Base-by-base conservation (phyloP, 352 stramenopile species). In the Phytophthora agathidicida region DNA sequence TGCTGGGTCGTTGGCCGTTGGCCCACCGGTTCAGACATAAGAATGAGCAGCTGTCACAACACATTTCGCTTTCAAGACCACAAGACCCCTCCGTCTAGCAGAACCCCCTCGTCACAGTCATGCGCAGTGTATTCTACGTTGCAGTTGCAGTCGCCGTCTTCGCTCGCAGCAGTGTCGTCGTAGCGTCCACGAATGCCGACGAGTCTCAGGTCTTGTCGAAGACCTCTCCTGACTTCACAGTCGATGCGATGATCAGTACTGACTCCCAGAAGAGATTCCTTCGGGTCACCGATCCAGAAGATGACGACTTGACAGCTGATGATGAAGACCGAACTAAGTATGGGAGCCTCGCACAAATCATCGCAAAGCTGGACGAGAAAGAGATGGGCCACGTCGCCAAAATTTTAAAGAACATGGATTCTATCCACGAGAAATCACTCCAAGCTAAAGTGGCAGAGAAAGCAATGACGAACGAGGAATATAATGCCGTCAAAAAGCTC, bases 41-140 rank as follows among this genome's bases (percentile, higher is more conserved):
- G 41, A 13, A n/a, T 35, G 41, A n/a, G 9, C 1, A n/a, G 16
- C 23, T 33, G 24, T 51, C 44, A 51, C 28, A 11, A 38, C 9
- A 46, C 16, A 45, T 55, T 46, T 55, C 11, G 8, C 47, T 36
- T 55, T 46, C 47, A 45, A 55, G 47, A 55, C 23, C 33, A 37
- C 33, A 44, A 55, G 47, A 1, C n/a, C 8, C 47, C 24, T 55
- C 35, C 35, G 27, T 44, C 20, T 23, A 52, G 30, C 20, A 42
- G 32, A 35, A 54, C 17, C 20, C 23, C 22, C 41, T 38, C 42
- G 8, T 24, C 23, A 54, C 22, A 28, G 23, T 26, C 35, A 55
- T 55, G 47, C 47, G 47, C 35, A 28, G 23, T 46, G 9, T 46
- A 30, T 55, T 38, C 47, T 55, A 45, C 47, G 22, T 55, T 45